These are phyloP conservation scores for Ogataea ramenticola DNA, from an alignment of 805 yeast species.

Conservation along the genomic window DNA sequence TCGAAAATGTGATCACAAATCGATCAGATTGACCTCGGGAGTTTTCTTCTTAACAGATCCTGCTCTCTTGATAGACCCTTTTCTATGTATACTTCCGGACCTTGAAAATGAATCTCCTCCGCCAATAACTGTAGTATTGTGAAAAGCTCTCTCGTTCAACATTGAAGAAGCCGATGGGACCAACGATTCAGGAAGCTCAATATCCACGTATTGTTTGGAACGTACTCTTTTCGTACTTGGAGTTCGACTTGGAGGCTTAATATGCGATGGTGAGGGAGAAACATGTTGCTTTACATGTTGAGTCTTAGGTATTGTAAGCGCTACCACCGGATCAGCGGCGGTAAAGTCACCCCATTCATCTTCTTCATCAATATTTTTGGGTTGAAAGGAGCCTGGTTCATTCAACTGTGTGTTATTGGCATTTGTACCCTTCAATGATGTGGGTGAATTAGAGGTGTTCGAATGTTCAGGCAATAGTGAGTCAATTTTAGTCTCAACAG, in stretches of 20 bases:
- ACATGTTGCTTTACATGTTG: too few relatives aligned
- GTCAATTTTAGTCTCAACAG: neutral
- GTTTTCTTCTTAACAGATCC: neutral
- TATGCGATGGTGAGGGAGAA: neutral
- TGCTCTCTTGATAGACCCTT: neutral
- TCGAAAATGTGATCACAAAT: too few relatives aligned
- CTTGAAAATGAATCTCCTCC: neutral
- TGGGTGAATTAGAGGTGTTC: neutral
- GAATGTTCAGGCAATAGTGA: too few relatives aligned
- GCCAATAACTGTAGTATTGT: neutral
- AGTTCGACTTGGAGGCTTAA: neutral
- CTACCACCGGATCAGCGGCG: neutral
- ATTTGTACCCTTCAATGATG: neutral
- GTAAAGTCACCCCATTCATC: slow-evolving; percentile 1
- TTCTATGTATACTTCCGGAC: neutral
- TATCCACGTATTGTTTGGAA: neutral
- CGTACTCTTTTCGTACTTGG: neutral
- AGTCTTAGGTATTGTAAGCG: neutral
- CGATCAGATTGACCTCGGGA: slow-evolving; percentile 1
- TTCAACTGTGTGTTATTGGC: too few relatives aligned
- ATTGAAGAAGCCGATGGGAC: neutral
- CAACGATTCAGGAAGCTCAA: neutral
- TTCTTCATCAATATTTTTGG: neutral
- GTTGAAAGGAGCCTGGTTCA: too few relatives aligned
- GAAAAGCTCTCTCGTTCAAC: neutral